A percentile compares a stretch with the other conserved stretches of the same genome.
phyloP scores from a whole-genome alignment of 1,139 yeast genomes.

The Sugiyamaella grinbergsii region DNA sequence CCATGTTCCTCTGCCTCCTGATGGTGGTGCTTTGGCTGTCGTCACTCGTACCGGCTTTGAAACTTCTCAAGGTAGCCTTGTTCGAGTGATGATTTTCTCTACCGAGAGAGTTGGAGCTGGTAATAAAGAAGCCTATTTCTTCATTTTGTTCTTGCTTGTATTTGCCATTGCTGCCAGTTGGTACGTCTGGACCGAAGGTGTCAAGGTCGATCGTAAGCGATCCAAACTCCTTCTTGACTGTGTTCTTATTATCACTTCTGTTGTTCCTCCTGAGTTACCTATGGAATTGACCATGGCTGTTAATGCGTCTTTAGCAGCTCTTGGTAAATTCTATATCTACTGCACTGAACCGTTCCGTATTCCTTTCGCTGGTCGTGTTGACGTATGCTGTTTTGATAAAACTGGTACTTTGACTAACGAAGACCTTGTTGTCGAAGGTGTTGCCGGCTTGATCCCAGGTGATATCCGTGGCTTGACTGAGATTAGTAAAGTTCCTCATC shows the following conservation, averaged over 20 bases:
- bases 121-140: conserved; percentile 89
- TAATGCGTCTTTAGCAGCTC: conserved; percentile 82
- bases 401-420: conserved; percentile 99
- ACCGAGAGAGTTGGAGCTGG: conserved; percentile 97
- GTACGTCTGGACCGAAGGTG: conserved; percentile 99
- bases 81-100: conserved; percentile 96
- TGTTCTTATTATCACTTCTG: conserved; percentile 92
- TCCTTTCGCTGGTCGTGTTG: conserved; percentile 97
- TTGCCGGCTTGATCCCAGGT: conserved; percentile 65
- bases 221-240: conserved; percentile 93
- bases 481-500: conserved; percentile 62
- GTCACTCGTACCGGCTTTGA: conserved; percentile 96
- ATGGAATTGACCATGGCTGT: conserved; percentile 99
- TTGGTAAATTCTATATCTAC: conserved; percentile 83
- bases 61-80: conserved; percentile 96
- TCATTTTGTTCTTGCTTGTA: conserved; percentile 81
- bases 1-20: conserved; percentile 60
- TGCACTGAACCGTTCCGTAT: conserved; percentile 99
- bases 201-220: conserved; percentile 91
- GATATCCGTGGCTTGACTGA: conserved; percentile 60
- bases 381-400: conserved; percentile 97
- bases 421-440: conserved; percentile 93
- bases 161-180: conserved; percentile 96
- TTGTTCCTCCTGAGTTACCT: conserved; percentile 98
- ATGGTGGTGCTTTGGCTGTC: conserved; percentile 86